phyloP scores from a whole-genome alignment of 345 rosid genomes.

The Rhodomyrtus tomentosa region DNA sequence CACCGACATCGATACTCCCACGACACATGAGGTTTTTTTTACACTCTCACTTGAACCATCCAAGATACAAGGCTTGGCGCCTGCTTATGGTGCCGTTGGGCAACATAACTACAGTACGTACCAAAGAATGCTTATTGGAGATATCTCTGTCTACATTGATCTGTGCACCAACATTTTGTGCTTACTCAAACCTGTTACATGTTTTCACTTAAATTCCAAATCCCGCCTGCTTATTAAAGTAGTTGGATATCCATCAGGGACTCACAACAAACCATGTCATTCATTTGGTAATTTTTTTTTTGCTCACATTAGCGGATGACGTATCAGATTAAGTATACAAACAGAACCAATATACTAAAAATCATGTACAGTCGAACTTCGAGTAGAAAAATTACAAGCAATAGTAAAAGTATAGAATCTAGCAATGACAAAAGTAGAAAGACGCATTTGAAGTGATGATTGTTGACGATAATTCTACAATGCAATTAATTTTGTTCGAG shows the following conservation, averaged over 20 bases:
- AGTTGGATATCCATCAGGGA: not conserved
- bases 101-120: accelerated
- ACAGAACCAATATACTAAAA: not conserved
- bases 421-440: not conserved
- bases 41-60: accelerated
- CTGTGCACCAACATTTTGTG: not conserved
- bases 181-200: not conserved
- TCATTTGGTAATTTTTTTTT: too few species aligned
- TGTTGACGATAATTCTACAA: not conserved
- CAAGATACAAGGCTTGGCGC: not conserved
- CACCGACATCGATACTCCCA: accelerated
- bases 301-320: too few species aligned
- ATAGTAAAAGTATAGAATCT: not conserved
- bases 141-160: not conserved
- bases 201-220: not conserved
- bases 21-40: accelerated
- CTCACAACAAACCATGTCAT: too few species aligned
- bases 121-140: not conserved
- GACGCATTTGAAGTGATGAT: not conserved
- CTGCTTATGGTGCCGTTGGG: not conserved
- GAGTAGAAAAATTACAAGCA: not conserved
- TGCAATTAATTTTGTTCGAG: too few species aligned
- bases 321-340: too few species aligned
- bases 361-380: not conserved
- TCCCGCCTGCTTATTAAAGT: not conserved